A percentile compares a stretch with the other conserved stretches of the same genome.
Evolutionary conservation across 257 asterid species (phyloP).

Genomic region (Haberlea rhodopensis): DNA sequence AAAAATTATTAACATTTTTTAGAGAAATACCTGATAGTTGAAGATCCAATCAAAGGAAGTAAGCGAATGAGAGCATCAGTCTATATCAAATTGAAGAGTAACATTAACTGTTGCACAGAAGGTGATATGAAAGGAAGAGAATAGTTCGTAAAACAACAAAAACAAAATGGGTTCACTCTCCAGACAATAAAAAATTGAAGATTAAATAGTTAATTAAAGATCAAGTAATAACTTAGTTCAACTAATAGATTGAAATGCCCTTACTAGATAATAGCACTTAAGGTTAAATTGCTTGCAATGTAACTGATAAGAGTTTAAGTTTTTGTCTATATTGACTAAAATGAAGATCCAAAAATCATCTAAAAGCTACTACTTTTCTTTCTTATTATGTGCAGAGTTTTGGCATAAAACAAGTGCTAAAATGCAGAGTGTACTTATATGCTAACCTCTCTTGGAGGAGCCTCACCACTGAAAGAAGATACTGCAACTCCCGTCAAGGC

Average conservation of each 20-base stretch:
- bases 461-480: slow-evolving; percentile 68
- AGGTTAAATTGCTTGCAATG: neutral
- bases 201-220: neutral
- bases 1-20: slow-evolving; percentile 13
- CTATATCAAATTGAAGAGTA: slow-evolving; percentile 39
- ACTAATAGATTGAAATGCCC: neutral
- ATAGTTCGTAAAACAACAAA: neutral
- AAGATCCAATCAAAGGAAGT: slow-evolving; percentile 94
- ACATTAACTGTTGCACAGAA: slow-evolving; percentile 5
- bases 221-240: neutral
- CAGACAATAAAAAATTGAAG: neutral
- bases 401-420: slow-evolving; percentile 1
- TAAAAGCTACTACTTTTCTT: slow-evolving; percentile 8
- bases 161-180: slow-evolving; percentile 3
- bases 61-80: slow-evolving; percentile 90
- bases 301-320: slow-evolving; percentile 2
- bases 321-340: slow-evolving; percentile 1
- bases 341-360: slow-evolving; percentile 3
- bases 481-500: slow-evolving; percentile 69
- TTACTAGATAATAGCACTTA: neutral
- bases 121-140: neutral
- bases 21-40: slow-evolving; percentile 65
- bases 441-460: slow-evolving; percentile 90
- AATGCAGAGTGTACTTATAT: slow-evolving; percentile 21
- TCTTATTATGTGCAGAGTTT: neutral